phyloP scores from a whole-genome alignment of 305 asterid genomes.

The Fraxinus greggii region DNA sequence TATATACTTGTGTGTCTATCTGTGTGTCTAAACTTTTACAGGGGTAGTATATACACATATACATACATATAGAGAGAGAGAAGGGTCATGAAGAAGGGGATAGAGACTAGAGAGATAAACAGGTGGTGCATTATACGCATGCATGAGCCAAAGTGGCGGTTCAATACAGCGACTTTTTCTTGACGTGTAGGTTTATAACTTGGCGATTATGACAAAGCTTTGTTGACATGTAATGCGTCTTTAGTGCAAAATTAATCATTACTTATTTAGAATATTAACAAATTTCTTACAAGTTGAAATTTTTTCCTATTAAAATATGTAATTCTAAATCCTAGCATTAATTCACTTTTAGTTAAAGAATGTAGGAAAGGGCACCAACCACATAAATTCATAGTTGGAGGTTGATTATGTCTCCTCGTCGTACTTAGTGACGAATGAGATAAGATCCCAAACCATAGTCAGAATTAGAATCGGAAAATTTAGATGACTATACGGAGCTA shows the following conservation, averaged over 20 bases:
- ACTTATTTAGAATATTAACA: background rate
- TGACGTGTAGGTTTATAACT: background rate
- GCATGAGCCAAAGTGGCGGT: slow-evolving; percentile 3
- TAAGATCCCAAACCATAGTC: background rate
- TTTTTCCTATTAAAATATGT: background rate
- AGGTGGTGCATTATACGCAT: slow-evolving; percentile 17
- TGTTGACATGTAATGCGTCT: background rate
- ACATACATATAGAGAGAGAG: background rate
- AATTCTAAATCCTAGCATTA: background rate
- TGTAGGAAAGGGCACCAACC: background rate
- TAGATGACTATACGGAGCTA: background rate
- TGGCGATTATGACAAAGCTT: background rate
- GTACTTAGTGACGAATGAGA: background rate
- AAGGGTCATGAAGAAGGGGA: background rate
- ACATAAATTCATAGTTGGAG: background rate
- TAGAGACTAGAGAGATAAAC: slow-evolving; percentile 20
- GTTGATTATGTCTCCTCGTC: background rate
- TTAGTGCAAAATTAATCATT: background rate
- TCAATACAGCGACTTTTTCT: background rate
- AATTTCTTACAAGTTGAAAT: background rate
- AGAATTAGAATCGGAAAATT: background rate
- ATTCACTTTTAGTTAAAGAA: background rate
- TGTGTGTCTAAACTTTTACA: background rate
- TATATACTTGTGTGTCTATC: background rate
- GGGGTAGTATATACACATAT: background rate